Percentiles rank a stretch among this genome's conserved stretches.
These are phyloP conservation scores for Nepenthes gracilis DNA, from an alignment of 148 eudicot genomes.

Conservation along the genomic window DNA sequence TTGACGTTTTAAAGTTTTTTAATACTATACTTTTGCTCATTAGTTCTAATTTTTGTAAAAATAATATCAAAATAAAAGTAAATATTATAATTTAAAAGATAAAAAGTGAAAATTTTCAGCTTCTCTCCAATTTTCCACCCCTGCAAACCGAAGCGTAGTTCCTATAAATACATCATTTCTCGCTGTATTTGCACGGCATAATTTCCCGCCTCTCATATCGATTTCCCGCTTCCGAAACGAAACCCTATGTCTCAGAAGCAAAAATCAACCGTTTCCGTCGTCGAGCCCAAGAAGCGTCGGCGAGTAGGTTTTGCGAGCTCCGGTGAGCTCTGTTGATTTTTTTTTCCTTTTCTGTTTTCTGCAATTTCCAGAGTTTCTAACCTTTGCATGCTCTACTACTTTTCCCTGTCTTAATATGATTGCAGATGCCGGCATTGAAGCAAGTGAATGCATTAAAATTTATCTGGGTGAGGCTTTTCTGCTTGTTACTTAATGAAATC, in stretches of 20 bases:
- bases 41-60: no score
- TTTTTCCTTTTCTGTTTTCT: not conserved
- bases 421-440: slow-evolving; percentile 69
- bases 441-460: slow-evolving; percentile 71
- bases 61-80: no score
- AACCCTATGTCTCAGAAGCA: slow-evolving; percentile 83
- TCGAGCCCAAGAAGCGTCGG: slow-evolving; percentile 73
- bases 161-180: no score
- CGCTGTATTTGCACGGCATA: no score
- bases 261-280: slow-evolving; percentile 24
- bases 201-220: slow-evolving; percentile 44
- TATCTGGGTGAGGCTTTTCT: slow-evolving; percentile 42
- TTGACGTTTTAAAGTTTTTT: no score
- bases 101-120: no score
- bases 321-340: slow-evolving; percentile 25
- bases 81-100: no score
- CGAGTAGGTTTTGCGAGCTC: slow-evolving; percentile 46
- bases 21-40: no score
- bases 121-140: no score
- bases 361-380: not conserved
- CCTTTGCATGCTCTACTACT: not conserved
- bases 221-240: slow-evolving; percentile 11
- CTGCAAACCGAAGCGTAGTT: no score
- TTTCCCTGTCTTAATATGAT: not conserved
- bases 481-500: not conserved